Percentiles rank a stretch among this genome's conserved stretches.
Conservation (phyloP, 208 protist species). For the Novymonas esmeraldas region DNA sequence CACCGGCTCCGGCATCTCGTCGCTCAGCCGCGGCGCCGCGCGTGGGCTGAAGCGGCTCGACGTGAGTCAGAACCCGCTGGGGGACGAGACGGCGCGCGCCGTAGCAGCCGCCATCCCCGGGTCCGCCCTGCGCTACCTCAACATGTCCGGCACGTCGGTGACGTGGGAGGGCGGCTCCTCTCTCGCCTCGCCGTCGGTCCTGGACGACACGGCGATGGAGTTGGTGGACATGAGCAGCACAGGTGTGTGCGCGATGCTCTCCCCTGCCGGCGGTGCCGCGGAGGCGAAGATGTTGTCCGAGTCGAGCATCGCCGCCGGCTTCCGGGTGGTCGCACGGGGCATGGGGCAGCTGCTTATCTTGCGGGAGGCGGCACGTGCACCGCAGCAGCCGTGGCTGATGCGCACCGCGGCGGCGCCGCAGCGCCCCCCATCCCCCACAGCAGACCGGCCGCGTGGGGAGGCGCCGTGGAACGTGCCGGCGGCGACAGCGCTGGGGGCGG, state of each 20-base stretch:
- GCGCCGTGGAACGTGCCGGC: too few relatives aligned
- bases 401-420: slow-evolving; percentile 4
- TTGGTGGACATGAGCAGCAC: slow-evolving; percentile 63
- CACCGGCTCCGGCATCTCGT: neutral
- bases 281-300: slow-evolving; percentile 21
- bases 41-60: slow-evolving; percentile 48
- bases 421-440: neutral
- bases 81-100: slow-evolving; percentile 49
- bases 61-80: slow-evolving; percentile 58
- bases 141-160: slow-evolving; percentile 55
- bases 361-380: slow-evolving; percentile 17
- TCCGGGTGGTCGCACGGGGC: slow-evolving; percentile 28
- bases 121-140: slow-evolving; percentile 49
- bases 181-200: slow-evolving; percentile 37
- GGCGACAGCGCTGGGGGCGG: too few relatives aligned
- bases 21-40: neutral
- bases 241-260: slow-evolving; percentile 10
- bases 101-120: slow-evolving; percentile 47
- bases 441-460: neutral
- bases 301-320: slow-evolving; percentile 15
- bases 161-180: slow-evolving; percentile 31
- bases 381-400: slow-evolving; percentile 21
- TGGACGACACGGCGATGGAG: slow-evolving; percentile 56
- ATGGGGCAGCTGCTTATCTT: slow-evolving; percentile 35
- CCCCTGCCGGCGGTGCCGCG: neutral